Evolutionary conservation across 164 flowering plant species (phyloP).

Genomic region (Stephania yunnanensis): DNA sequence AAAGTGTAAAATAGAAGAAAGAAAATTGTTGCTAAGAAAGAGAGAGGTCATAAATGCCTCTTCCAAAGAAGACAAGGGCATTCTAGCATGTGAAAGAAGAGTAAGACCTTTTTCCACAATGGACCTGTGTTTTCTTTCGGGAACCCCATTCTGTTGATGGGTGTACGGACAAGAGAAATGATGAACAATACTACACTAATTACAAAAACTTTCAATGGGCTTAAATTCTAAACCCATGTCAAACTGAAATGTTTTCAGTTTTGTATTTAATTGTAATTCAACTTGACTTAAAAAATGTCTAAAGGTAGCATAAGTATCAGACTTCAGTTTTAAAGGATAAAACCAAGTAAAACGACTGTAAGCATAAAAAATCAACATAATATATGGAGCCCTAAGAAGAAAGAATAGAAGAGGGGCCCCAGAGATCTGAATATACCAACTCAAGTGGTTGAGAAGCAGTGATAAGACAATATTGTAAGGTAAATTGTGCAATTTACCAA

Average conservation of each 20-base stretch:
- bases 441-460: no score
- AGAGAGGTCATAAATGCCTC: neutral
- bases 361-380: no score
- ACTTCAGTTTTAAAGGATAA: neutral
- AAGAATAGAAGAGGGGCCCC: no score
- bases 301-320: neutral
- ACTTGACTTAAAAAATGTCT: neutral
- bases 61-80: neutral
- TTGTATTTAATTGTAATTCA: neutral
- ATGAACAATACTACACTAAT: neutral
- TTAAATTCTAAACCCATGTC: neutral
- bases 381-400: no score
- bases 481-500: no score
- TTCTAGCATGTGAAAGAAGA: neutral
- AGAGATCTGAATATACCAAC: no score
- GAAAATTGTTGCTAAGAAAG: neutral
- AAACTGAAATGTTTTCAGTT: neutral
- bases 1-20: no score
- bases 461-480: no score
- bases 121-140: neutral
- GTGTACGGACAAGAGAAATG: neutral
- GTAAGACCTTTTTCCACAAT: slow-evolving; percentile 6
- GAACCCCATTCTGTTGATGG: neutral
- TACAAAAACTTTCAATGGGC: neutral
- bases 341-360: no score